Base-by-base conservation (phyloP, 2,329 filamentous ascomycete species). In the Claviceps paspali region DNA sequence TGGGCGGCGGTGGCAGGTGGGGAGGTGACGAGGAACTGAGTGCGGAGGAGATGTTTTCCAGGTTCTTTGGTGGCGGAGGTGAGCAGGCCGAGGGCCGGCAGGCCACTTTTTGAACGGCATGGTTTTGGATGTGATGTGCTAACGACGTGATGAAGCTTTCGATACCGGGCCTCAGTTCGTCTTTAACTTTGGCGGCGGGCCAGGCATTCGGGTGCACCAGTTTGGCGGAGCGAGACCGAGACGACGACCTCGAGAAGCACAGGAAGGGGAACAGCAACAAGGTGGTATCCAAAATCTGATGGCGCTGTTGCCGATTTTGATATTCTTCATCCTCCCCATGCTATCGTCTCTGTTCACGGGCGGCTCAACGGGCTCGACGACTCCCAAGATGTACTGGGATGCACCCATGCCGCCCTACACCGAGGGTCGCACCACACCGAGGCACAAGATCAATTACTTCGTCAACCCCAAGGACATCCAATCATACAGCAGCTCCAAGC, bases 1-100 rank as follows among this genome's bases (percentile, higher is more conserved):
- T 63, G 24, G 60, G 63, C 6, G 63, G 67, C 27, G 67, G 65
- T 21, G 68, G 72, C 12, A 77, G 79, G 67, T 94, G 82, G 60
- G 83, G n/a, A n/a, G n/a, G n/a, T n/a, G n/a, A 91, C 38, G 86
- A 91, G 42, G 88, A 96, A 55, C 83, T 98, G 49, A 93, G 82
- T 38, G 87, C 91, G 0, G 91, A 98, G 59, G 91, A 98, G 60
- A 74, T 98, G 67, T 98, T 98, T 63, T 79, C 88, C 54, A 76
- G 88, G 45, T 98, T 98, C 70, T 98, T 98, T 64, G 84, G 84
- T 33, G 86, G 82, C 29, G 79, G 73, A 33, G 76, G 80, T 41
- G 76, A 76, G 33, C 33, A 23, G 40, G 73, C 12, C 78, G 83
- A 52, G 80, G 81, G 55, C 35, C 41, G 21, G 4, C 18, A 19